phyloP scores from a whole-genome alignment of 257 asterid species.

The Osmanthus fragrans region DNA sequence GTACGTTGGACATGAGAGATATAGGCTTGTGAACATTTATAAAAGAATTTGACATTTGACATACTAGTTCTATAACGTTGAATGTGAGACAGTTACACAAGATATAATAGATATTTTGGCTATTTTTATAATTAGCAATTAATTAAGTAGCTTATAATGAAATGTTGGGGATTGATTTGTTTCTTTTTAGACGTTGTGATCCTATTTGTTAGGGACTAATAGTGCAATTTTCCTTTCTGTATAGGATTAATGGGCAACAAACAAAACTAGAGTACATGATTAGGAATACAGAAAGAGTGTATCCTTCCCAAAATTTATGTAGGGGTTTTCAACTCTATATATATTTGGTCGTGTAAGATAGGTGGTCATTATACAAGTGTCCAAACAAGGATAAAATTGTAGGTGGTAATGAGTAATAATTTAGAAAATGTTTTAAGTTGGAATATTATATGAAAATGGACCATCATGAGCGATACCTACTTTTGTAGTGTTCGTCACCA shows the following conservation, averaged over 20 bases:
- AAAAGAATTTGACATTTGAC: background rate
- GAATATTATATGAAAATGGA: background rate
- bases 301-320: background rate
- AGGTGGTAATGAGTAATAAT: no score
- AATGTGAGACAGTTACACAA: background rate
- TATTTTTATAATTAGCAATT: background rate
- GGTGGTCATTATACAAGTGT: background rate
- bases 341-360: background rate
- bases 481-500: no score
- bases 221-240: background rate
- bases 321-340: background rate
- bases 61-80: background rate
- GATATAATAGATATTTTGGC: background rate
- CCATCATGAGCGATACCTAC: no score
- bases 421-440: background rate
- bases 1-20: no score
- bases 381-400: no score
- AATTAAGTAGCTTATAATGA: background rate
- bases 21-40: no score
- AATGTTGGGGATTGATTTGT: background rate
- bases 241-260: background rate
- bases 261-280: background rate
- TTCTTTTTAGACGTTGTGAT: background rate
- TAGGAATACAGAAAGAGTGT: background rate
- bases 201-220: background rate